phyloP scores from a whole-genome alignment of 345 rosid genomes.

The Geranium brycei region DNA sequence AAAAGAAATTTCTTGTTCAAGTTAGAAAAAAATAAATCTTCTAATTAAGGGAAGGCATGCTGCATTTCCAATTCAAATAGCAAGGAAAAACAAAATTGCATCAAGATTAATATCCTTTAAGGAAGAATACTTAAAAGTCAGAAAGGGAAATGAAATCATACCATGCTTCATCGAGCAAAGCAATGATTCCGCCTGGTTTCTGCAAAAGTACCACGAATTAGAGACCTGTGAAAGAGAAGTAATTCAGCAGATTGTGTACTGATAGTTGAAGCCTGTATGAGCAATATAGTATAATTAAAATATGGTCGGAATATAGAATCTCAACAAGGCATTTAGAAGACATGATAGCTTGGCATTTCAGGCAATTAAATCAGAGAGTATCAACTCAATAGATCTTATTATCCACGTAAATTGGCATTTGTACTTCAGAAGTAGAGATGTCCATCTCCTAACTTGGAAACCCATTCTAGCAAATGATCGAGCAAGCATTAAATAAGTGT shows the following conservation, averaged over 20 bases:
- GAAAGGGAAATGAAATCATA: constrained; percentile 16
- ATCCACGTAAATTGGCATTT: too few species aligned
- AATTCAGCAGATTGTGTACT: constrained; percentile 7
- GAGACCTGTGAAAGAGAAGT: constrained; percentile 12
- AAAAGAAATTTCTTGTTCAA: constrained; percentile 5
- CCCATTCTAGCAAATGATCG: too few species aligned
- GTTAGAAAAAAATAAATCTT: constrained; percentile 7
- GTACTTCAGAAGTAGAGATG: too few species aligned
- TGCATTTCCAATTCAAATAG: neutral
- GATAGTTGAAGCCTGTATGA: neutral
- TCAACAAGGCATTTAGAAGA: neutral
- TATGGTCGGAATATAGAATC: neutral
- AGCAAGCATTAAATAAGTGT: too few species aligned
- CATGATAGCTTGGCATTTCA: too few species aligned
- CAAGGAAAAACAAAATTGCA: neutral
- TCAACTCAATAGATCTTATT: too few species aligned
- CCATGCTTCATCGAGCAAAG: constrained; percentile 94
- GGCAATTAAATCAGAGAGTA: too few species aligned
- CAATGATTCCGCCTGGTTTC: constrained; percentile 87
- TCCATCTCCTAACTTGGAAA: too few species aligned
- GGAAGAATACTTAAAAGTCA: neutral
- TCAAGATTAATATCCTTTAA: neutral
- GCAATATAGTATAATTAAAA: neutral
- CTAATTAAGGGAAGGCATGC: neutral
- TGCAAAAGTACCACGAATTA: constrained; percentile 31